Conservation (phyloP, 2,329 filamentous ascomycete genomes). For the Fusarium brachygibbosum region DNA sequence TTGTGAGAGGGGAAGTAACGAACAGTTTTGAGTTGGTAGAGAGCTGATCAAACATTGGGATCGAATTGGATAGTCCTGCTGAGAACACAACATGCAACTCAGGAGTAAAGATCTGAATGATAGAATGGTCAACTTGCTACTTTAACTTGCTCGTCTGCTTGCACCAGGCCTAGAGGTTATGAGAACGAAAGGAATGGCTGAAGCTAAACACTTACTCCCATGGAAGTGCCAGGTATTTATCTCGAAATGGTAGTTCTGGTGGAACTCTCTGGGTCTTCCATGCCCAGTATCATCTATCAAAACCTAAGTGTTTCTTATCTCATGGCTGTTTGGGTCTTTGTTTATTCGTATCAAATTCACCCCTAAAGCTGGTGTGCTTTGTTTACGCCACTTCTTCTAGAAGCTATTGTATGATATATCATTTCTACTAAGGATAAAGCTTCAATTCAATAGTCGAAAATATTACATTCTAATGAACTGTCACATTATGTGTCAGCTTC, state of each 20-base stretch:
- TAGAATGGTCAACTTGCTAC: background rate
- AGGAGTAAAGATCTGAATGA: background rate
- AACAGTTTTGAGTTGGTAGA: constrained; percentile 8
- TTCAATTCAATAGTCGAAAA: constrained; percentile 1
- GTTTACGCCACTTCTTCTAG: constrained; percentile 8
- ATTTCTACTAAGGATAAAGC: too few species aligned
- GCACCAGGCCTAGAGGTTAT: constrained; percentile 10
- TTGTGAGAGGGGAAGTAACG: background rate
- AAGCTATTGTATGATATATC: constrained; percentile 22
- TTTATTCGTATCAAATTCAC: background rate
- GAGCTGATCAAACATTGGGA: background rate
- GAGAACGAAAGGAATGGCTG: constrained; percentile 3
- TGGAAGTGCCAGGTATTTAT: constrained; percentile 22
- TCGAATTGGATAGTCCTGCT: background rate
- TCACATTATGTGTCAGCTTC: background rate
- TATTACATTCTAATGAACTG: background rate
- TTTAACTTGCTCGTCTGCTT: background rate
- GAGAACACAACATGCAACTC: background rate
- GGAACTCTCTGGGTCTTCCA: background rate
- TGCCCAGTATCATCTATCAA: constrained; percentile 16
- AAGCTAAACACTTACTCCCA: background rate
- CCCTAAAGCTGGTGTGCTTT: background rate
- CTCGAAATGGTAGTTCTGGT: background rate
- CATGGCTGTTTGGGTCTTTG: constrained; percentile 21
- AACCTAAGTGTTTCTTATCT: constrained; percentile 5